Base-by-base conservation (phyloP, 2,329 filamentous ascomycete genomes). In the Stagonosporopsis cucurbitacearum region DNA sequence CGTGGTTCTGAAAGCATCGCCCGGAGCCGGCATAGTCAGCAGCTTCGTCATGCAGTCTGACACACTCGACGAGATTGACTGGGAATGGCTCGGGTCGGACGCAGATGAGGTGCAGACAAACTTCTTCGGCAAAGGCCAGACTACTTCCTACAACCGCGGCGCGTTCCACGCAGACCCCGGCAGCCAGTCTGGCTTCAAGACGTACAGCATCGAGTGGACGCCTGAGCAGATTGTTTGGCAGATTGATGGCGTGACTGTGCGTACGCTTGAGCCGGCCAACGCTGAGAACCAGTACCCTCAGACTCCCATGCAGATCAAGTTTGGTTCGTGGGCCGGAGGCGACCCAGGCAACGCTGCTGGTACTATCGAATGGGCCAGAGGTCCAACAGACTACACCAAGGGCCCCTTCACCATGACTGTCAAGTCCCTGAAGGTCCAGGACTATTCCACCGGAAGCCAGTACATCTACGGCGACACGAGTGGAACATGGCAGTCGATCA, bases 51-150 rank as follows among this genome's bases (percentile, higher is more conserved):
- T 99, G 62, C 88, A 96, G 78, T 97, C 93, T 13, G 94, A 98
- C 75, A 85, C 86, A 68, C 84, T 97, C 40, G 95, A 99, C 77
- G 95, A 99, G 80, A 96, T 99, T 70, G 95, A 99, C 75, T 90
- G 94, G 81, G 95, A 99, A 77, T 98, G 93, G 91, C 85, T 99
- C 22, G 95, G 95, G 54, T 86, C 88, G 51, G 85, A 91, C 71
- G 78, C 84, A 62, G 80, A 81, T 54, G 83, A 96, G 75, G 90
- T 96, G n/a, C 95, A 99, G 78, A 90, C 88, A 66, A 99, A 99
- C 78, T 99, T 96, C 79, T 99, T 99, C 67, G 92, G 92, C 75
- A 96, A 98, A 77, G 95, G 94, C 49, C 84, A 90, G 65, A 93
- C 91, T 0, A 88, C 84, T 26, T 84, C 84, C n/a, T 96, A 94